Conservation (phyloP, 495 filamentous ascomycete genomes). For the Letharia columbiana region DNA sequence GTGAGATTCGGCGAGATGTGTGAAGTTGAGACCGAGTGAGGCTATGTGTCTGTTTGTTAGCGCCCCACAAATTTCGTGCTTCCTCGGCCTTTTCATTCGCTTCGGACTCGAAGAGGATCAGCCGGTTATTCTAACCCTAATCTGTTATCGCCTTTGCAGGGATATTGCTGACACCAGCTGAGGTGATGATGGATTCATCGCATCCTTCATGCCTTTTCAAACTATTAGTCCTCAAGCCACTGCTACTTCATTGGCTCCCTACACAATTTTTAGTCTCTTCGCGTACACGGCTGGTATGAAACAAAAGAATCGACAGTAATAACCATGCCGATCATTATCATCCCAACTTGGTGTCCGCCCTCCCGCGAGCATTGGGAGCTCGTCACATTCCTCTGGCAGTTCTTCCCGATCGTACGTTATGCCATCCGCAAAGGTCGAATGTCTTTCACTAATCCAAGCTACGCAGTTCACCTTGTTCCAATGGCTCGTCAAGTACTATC, state of each 20-base stretch:
- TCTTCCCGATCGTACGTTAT: constrained; percentile 38
- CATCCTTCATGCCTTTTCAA: not conserved
- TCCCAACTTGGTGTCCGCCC: constrained; percentile 38
- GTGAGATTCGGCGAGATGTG: too few species aligned
- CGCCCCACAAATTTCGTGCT: not conserved
- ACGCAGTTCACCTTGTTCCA: constrained; percentile 48
- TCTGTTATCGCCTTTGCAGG: not conserved
- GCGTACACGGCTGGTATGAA: not conserved
- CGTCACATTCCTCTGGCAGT: constrained; percentile 34
- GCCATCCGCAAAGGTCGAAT: not conserved
- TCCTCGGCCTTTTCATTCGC: not conserved
- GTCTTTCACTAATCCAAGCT: constrained; percentile 12
- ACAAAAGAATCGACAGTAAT: not conserved
- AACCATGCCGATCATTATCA: constrained; percentile 34
- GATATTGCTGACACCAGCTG: not conserved
- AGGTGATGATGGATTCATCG: not conserved
- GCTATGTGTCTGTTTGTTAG: not conserved
- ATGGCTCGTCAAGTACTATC: constrained; percentile 58
- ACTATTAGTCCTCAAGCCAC: not conserved
- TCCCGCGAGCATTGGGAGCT: constrained; percentile 44
- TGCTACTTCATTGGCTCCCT: not conserved
- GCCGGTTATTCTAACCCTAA: not conserved
- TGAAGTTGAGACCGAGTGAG: too few species aligned
- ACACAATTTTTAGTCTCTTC: not conserved
- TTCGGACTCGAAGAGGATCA: not conserved